phyloP scores from a whole-genome alignment of 2,329 filamentous ascomycete genomes.

The Rhinocladiella similis region DNA sequence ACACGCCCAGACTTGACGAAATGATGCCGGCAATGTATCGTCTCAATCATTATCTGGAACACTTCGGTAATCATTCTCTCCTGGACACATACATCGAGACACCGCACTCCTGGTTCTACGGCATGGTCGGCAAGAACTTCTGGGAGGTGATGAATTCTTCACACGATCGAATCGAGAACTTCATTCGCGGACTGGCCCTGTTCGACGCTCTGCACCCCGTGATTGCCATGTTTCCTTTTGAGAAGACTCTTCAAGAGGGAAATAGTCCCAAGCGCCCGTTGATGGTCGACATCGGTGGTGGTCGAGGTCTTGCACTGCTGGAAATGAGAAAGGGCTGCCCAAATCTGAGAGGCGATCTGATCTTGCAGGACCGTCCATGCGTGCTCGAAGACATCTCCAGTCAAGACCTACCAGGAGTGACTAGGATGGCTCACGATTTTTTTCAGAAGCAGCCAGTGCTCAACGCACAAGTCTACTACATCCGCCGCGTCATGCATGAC shows the following conservation, averaged over 20 bases:
- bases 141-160: constrained; percentile 31
- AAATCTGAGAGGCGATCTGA: constrained; percentile 25
- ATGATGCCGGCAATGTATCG: constrained; percentile 27
- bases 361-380: constrained; percentile 32
- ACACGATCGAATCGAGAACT: constrained; percentile 28
- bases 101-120: constrained; percentile 29
- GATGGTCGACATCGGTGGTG: constrained; percentile 28
- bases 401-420: constrained; percentile 25
- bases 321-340: constrained; percentile 25
- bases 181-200: constrained; percentile 26
- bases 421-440: constrained; percentile 32
- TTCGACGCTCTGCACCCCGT: constrained; percentile 25
- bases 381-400: constrained; percentile 28
- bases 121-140: constrained; percentile 28
- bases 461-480: constrained; percentile 33
- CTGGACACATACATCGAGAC: constrained; percentile 19
- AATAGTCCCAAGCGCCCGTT: constrained; percentile 16
- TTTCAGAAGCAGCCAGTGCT: constrained; percentile 31
- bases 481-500: constrained; percentile 32
- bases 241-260: constrained; percentile 3
- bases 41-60: constrained; percentile 28
- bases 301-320: constrained; percentile 26
- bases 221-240: constrained; percentile 29
- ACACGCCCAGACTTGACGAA: constrained; percentile 24
- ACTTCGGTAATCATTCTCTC: constrained; percentile 19